A percentile compares a stretch with the other conserved stretches of the same genome.
phyloP scores from a whole-genome alignment of 2,329 filamentous ascomycete genomes.

The Colletotrichum sp. region DNA sequence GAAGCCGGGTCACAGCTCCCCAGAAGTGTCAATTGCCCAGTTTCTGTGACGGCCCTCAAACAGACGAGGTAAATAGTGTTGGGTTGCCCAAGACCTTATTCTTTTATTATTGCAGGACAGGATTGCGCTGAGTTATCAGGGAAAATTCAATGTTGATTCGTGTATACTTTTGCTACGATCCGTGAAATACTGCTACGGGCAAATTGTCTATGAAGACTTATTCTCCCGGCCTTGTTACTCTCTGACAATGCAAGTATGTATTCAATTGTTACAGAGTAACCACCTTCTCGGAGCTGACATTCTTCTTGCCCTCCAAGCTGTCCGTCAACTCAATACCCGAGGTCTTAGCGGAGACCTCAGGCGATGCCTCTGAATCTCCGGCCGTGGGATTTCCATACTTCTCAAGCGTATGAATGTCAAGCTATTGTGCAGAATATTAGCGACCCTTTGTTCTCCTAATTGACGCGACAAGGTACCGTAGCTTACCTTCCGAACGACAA shows the following conservation, averaged over 20 bases:
- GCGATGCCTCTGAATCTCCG: neutral
- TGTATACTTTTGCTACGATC: neutral
- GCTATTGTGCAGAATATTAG: neutral
- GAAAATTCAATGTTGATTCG: neutral
- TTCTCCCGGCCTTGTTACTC: neutral
- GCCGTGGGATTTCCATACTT: neutral
- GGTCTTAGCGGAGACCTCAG: neutral
- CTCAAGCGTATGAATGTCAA: neutral
- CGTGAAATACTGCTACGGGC: neutral
- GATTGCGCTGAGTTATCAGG: rapidly evolving
- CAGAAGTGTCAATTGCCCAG: neutral
- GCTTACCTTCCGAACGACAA: slow-evolving; percentile 15
- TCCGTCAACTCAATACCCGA: neutral
- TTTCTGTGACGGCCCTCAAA: neutral
- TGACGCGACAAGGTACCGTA: neutral
- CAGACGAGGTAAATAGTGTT: rapidly evolving
- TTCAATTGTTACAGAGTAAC: neutral
- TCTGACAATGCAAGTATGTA: rapidly evolving
- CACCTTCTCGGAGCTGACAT: neutral
- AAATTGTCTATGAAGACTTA: rapidly evolving
- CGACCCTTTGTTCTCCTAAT: rapidly evolving
- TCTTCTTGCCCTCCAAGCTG: neutral
- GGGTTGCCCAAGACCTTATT: rapidly evolving
- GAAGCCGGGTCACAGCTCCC: neutral
- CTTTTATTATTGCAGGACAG: rapidly evolving